Evolutionary conservation across 441 rosid genomes (phyloP).

Genomic region (Adansonia gregorii): DNA sequence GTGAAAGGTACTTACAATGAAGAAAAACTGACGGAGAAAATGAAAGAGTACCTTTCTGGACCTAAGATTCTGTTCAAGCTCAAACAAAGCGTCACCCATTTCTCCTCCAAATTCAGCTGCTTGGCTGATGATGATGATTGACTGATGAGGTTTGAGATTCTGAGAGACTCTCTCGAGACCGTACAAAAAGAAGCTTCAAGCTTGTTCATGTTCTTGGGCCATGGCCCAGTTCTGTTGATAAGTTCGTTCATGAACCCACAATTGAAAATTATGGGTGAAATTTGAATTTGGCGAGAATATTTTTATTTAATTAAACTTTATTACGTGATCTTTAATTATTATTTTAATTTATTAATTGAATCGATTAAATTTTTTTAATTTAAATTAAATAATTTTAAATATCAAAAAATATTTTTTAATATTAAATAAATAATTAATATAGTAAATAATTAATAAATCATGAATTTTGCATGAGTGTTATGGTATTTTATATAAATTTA

Average conservation of each 20-base stretch:
- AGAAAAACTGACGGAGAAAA: not conserved
- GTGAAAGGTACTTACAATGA: not conserved
- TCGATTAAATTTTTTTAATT: too few relatives aligned
- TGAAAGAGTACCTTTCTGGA: constrained; percentile 37
- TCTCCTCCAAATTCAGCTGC: constrained; percentile 1
- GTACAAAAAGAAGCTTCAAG: not conserved
- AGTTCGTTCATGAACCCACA: not conserved
- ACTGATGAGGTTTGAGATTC: not conserved
- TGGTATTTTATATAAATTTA: too few relatives aligned
- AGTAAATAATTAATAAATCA: too few relatives aligned
- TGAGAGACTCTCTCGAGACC: not conserved
- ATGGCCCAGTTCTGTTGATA: not conserved
- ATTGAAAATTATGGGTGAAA: too few relatives aligned
- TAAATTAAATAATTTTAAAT: too few relatives aligned
- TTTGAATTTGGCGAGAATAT: too few relatives aligned
- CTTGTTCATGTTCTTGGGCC: not conserved
- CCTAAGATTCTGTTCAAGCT: constrained; percentile 42
- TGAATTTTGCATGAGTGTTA: too few relatives aligned
- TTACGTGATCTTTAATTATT: too few relatives aligned
- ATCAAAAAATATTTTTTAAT: too few relatives aligned
- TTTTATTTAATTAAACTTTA: too few relatives aligned
- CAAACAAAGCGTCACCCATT: constrained; percentile 44
- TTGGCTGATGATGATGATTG: not conserved
- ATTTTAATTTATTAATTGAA: too few relatives aligned
- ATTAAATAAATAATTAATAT: too few relatives aligned